phyloP scores from a whole-genome alignment of 202 grass and related monocot genomes.

The Musa balbisiana region DNA sequence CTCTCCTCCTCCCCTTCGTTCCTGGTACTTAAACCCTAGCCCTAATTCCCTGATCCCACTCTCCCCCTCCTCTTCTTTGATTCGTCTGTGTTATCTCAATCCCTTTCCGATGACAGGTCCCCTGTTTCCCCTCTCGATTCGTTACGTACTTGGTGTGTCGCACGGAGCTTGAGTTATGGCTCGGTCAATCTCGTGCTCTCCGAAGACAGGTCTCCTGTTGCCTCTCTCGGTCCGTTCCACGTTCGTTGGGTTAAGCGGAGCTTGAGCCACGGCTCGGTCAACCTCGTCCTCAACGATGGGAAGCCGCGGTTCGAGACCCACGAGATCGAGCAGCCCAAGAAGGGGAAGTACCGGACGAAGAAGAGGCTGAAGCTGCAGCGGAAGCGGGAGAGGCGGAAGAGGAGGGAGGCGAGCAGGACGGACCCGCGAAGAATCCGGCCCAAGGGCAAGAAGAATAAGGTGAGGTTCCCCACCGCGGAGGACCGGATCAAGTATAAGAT shows the following conservation, averaged over 20 bases:
- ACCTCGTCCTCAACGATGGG: constrained; percentile 70
- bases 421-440: constrained; percentile 66
- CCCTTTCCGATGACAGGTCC: neutral
- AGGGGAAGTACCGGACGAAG: constrained; percentile 59
- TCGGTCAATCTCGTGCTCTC: constrained; percentile 62
- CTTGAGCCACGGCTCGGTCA: constrained; percentile 52
- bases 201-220: neutral
- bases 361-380: constrained; percentile 72
- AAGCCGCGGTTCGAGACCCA: constrained; percentile 81
- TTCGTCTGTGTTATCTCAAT: neutral
- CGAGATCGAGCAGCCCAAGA: constrained; percentile 63
- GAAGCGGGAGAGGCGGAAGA: constrained; percentile 66
- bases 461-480: constrained; percentile 70
- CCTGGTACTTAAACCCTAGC: neutral
- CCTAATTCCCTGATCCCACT: neutral
- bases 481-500: constrained; percentile 83
- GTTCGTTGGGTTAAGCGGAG: constrained; percentile 23
- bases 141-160: neutral
- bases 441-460: constrained; percentile 77
- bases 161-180: constrained; percentile 45
- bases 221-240: neutral
- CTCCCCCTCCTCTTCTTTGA: neutral
- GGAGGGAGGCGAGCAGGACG: constrained; percentile 77
- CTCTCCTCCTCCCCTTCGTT: neutral
- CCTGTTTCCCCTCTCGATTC: neutral